Percentiles rank a stretch among this genome's conserved stretches.
phyloP scores from a whole-genome alignment of 2,329 filamentous ascomycete species.

The Phialophora chinensis region DNA sequence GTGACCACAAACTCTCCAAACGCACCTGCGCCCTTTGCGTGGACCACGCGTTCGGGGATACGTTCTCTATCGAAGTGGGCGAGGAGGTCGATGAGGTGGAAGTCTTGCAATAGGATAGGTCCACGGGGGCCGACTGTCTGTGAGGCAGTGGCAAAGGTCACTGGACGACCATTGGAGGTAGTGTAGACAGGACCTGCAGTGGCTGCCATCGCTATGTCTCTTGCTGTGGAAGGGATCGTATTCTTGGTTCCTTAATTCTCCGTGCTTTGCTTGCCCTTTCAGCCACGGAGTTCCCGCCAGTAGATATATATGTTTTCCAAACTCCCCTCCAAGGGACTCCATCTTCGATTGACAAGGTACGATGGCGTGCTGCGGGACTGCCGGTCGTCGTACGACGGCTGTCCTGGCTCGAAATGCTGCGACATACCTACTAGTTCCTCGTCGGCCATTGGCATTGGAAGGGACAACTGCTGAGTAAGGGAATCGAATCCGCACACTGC shows the following conservation, averaged over 20 bases:
- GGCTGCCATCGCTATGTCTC: slow-evolving; percentile 3
- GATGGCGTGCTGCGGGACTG: background rate
- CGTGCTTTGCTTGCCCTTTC: background rate
- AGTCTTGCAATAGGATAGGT: slow-evolving; percentile 59
- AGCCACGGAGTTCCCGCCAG: background rate
- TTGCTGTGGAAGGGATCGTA: background rate
- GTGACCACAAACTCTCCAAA: slow-evolving; percentile 66
- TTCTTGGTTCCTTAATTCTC: slow-evolving; percentile 1
- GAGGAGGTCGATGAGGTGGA: slow-evolving; percentile 65
- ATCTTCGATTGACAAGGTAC: background rate
- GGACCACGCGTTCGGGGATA: slow-evolving; percentile 68
- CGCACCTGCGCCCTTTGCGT: slow-evolving; percentile 65
- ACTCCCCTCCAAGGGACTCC: background rate
- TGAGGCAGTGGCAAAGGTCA: slow-evolving; percentile 24
- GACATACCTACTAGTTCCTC: background rate
- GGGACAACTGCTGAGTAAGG: slow-evolving; percentile 1
- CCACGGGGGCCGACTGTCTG: slow-evolving; percentile 42
- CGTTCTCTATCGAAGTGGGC: slow-evolving; percentile 67
- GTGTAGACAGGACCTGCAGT: slow-evolving; percentile 24
- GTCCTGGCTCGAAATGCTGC: background rate
- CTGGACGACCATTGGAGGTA: slow-evolving; percentile 24
- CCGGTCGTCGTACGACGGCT: background rate
- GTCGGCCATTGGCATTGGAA: background rate
- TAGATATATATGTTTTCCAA: slow-evolving; percentile 13
- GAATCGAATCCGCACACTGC: background rate